These are phyloP conservation scores for Botrytis byssoidea DNA, from an alignment of 2,329 filamentous ascomycete species.

Conservation along the genomic window DNA sequence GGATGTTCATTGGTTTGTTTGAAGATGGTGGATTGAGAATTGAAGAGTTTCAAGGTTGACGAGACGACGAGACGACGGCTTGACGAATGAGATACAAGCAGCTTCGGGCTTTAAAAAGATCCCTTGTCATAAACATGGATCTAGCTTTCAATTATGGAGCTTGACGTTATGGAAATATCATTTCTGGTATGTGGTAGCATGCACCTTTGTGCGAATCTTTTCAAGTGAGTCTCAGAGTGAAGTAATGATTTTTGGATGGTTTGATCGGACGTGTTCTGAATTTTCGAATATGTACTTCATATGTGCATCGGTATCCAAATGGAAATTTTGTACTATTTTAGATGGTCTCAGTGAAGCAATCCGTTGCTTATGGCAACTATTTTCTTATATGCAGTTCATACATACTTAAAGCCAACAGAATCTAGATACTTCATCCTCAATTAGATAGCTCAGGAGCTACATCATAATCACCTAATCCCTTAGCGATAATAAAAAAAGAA, in stretches of 20 bases:
- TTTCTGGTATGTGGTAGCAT: background rate
- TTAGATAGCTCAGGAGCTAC: background rate
- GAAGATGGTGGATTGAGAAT: background rate
- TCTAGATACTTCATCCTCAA: background rate
- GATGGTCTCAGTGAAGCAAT: background rate
- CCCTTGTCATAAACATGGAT: background rate
- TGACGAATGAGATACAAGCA: background rate
- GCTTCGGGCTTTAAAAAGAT: background rate
- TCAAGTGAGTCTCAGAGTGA: background rate
- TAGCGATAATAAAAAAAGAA: background rate
- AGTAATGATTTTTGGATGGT: background rate
- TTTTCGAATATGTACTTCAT: background rate
- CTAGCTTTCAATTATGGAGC: background rate
- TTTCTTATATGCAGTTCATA: background rate
- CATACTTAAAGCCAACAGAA: background rate
- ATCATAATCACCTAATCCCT: background rate
- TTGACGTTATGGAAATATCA: conserved; percentile 11
- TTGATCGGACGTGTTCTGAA: background rate
- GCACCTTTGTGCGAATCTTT: background rate
- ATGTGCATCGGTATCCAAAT: background rate
- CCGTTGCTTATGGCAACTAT: background rate
- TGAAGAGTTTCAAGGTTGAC: conserved; percentile 2
- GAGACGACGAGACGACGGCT: background rate
- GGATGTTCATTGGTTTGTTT: conserved; percentile 3
- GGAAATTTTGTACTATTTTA: background rate